A percentile compares a stretch with the other conserved stretches of the same genome.
Evolutionary conservation across 1,284 basidiomycete species (phyloP).

Genomic region (Pseudozyma sp.): DNA sequence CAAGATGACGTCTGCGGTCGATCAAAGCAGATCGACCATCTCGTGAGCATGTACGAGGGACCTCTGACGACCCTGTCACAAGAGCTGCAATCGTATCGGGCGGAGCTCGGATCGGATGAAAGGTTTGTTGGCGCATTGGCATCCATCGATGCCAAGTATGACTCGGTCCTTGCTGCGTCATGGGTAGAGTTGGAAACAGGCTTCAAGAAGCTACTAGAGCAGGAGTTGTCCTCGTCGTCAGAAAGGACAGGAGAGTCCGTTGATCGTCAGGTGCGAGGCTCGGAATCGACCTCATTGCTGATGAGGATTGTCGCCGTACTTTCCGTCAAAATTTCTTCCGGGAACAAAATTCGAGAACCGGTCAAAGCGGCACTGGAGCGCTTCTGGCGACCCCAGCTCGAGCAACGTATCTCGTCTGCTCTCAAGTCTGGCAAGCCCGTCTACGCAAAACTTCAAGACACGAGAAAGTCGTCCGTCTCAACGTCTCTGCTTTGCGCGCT

Average conservation of each 20-base stretch:
- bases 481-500: conserved; percentile 15
- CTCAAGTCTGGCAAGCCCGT: neutral
- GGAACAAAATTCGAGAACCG: conserved; percentile 5
- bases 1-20: conserved; percentile 32
- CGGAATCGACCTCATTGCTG: conserved; percentile 8
- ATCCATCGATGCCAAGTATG: conserved; percentile 21
- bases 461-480: conserved; percentile 11
- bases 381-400: conserved; percentile 27
- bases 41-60: conserved; percentile 31
- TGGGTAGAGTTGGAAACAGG: conserved; percentile 21
- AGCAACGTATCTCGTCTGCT: conserved; percentile 10
- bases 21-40: conserved; percentile 21
- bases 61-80: conserved; percentile 15
- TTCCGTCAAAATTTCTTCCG: neutral
- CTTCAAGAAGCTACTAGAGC: conserved; percentile 14
- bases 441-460: neutral
- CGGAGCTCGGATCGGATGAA: conserved; percentile 20
- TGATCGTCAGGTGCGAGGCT: neutral
- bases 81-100: conserved; percentile 20
- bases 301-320: conserved; percentile 33
- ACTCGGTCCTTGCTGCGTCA: conserved; percentile 15
- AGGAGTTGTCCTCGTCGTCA: conserved; percentile 2
- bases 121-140: conserved; percentile 15
- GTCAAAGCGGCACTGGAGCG: conserved; percentile 26
- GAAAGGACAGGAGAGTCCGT: neutral